Conservation (phyloP, 208 protist genomes). For the Crithidia bombi region DNA sequence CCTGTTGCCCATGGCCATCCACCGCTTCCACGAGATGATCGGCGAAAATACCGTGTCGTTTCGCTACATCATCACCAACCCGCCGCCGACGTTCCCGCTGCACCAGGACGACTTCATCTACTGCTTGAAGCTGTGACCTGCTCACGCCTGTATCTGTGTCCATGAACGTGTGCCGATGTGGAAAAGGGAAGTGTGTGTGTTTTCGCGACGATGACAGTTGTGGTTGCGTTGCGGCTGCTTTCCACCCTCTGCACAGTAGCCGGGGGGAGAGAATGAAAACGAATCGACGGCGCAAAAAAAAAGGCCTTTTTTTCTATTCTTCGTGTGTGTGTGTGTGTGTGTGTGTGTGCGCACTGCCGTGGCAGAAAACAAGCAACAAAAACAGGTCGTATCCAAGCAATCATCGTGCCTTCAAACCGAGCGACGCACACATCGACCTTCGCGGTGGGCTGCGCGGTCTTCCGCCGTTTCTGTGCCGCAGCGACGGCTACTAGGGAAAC, state of each 20-base stretch:
- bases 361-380: neutral
- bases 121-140: slow-evolving; percentile 35
- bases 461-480: no score
- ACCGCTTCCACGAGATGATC: slow-evolving; percentile 33
- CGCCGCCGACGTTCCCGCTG: slow-evolving; percentile 36
- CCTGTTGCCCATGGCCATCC: slow-evolving; percentile 42
- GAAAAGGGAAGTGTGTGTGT: no score
- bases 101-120: slow-evolving; percentile 39
- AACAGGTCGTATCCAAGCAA: no score
- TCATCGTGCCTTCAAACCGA: no score
- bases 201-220: no score
- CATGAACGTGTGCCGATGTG: neutral
- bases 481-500: no score
- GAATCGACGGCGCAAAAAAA: neutral
- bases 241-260: neutral
- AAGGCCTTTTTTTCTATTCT: neutral
- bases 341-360: neutral
- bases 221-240: neutral
- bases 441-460: no score
- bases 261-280: no score
- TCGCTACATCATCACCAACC: slow-evolving; percentile 52
- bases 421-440: no score
- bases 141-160: neutral
- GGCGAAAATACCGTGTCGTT: slow-evolving; percentile 25
- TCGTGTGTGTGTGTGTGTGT: neutral